Base-by-base conservation (phyloP, 2,329 filamentous ascomycete genomes). In the Penicillium sp. region DNA sequence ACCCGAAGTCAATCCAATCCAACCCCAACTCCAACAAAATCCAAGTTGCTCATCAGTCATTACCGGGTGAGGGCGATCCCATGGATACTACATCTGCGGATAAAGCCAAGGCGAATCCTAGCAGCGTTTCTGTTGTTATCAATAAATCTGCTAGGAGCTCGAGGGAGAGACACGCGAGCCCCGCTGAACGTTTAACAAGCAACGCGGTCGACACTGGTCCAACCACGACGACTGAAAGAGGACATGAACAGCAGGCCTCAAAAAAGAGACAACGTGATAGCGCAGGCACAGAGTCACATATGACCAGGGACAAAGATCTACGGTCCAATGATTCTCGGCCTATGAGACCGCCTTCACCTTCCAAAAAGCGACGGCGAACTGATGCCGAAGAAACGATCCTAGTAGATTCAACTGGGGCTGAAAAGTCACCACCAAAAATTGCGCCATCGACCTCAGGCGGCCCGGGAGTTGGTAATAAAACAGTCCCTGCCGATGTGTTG, bases 311-410 rank as follows among this genome's bases (percentile, higher is more conserved):
- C 31, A 24, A 55, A 42, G 39, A 42, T 3, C 11, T 39, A 10
- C 13, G 14, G 11, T 4, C 11, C 18, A 13, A 42, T 6, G 16
- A n/a, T 8, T 14, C 14, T 13, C 18, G 11, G 3, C 39, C 18
- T 4, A 8, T 10, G 6, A 18, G 38, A 5, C 22, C n/a, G 2
- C 9, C 39, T 18, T 34, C 32, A n/a, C 52, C 56, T 22, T 53
- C 47, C n/a, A 54, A 36, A 4, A 65, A 65, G 46, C 56, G 51
- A 39, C 63, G 58, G 44, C 58, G 61, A 13, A 44, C 34, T 29
- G 43, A 52, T 16, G 21, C 36, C 16, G 14, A 32, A 7, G 31
- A 36, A 9, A 9, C 6, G 31, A 46, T 36, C 2, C 24, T 18
- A 21, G 29, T 16, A 36, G n/a, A 31, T 29, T 2, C 22, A n/a